Percentiles rank a stretch among this genome's conserved stretches.
Conservation (phyloP, 257 asterid genomes). For the Prunella vulgaris region DNA sequence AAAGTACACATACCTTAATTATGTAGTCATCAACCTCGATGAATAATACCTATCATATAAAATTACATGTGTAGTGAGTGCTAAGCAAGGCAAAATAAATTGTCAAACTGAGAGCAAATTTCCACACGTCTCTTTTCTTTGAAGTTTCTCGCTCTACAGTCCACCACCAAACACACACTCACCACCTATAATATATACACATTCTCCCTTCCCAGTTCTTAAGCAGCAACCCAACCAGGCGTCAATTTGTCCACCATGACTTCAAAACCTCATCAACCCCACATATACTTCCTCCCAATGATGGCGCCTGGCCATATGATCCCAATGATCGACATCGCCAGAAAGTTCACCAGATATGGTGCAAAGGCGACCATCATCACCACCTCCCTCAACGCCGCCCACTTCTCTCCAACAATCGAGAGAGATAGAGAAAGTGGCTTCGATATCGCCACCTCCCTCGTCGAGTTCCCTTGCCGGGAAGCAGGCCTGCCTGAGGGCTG, state of each 20-base stretch:
- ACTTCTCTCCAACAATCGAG: conserved; percentile 23
- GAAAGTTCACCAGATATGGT: conserved; percentile 23
- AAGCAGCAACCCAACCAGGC: neutral
- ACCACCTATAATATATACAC: neutral
- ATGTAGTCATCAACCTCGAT: neutral
- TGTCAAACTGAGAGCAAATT: neutral
- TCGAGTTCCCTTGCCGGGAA: conserved; percentile 27
- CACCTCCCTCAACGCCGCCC: conserved; percentile 24
- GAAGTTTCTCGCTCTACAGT: neutral
- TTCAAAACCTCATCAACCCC: conserved; percentile 19
- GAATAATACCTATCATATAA: neutral
- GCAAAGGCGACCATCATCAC: conserved; percentile 34
- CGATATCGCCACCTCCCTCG: conserved; percentile 18
- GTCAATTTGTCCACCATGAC: neutral
- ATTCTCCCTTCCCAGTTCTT: neutral
- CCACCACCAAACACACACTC: neutral
- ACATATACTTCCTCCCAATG: conserved; percentile 29
- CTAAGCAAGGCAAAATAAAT: neutral
- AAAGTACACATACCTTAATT: no score
- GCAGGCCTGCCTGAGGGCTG: conserved; percentile 38
- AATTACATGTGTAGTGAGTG: neutral
- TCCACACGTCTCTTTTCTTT: neutral
- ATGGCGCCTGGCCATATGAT: conserved; percentile 48
- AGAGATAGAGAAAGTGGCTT: conserved; percentile 19
- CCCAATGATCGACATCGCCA: conserved; percentile 38